phyloP scores from a whole-genome alignment of 306 rosid species.

The Prinsepia uniflora region DNA sequence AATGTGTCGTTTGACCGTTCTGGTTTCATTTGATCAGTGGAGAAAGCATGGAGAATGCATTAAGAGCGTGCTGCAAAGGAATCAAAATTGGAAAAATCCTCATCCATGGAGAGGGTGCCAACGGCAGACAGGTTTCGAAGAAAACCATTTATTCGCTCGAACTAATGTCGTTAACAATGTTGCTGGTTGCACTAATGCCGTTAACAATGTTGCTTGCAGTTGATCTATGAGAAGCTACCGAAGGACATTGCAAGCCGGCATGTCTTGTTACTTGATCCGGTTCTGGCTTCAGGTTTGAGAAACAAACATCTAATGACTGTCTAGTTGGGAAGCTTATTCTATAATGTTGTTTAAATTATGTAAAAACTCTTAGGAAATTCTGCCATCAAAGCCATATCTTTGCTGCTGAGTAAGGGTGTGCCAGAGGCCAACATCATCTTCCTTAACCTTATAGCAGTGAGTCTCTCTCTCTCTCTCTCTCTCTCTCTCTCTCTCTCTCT shows the following conservation, averaged over 20 bases:
- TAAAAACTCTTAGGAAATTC: conserved; percentile 18
- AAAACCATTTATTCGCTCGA: background rate
- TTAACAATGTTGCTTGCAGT: background rate
- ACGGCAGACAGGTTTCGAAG: conserved; percentile 20
- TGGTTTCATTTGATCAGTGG: conserved; percentile 8
- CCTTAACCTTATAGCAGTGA: conserved; percentile 28
- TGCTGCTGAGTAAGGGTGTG: conserved; percentile 25
- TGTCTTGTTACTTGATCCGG: conserved; percentile 24
- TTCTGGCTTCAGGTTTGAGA: conserved; percentile 28
- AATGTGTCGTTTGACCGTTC: background rate
- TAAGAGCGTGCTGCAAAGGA: conserved; percentile 27
- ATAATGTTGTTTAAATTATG: background rate
- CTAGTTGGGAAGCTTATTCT: background rate
- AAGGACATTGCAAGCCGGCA: conserved; percentile 27
- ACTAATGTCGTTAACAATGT: background rate
- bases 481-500: too few species aligned
- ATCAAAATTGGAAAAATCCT: conserved; percentile 26
- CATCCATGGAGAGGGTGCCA: conserved; percentile 23
- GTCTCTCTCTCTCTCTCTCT: background rate
- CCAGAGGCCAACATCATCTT: conserved; percentile 26
- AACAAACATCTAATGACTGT: background rate
- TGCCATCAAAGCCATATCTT: conserved; percentile 25
- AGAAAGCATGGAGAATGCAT: conserved; percentile 30
- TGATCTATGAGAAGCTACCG: conserved; percentile 28
- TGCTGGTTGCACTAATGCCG: too few species aligned